A percentile compares a stretch with the other conserved stretches of the same genome.
Conservation (phyloP, 2,329 filamentous ascomycete species). For the Colletotrichum sp. region DNA sequence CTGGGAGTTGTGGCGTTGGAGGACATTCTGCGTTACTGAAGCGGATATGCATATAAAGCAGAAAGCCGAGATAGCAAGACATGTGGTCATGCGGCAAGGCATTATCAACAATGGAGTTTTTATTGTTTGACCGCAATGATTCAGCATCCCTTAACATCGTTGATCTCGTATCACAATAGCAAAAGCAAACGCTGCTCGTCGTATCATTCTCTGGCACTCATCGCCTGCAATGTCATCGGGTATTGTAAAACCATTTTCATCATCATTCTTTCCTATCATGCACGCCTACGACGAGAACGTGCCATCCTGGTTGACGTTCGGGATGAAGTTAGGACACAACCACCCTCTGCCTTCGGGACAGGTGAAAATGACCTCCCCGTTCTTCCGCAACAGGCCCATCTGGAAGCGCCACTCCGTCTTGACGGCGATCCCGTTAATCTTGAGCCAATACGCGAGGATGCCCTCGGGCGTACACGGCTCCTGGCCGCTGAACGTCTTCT, state of each 20-base stretch:
- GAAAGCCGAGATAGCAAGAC: neutral
- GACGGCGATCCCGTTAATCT: slow-evolving; percentile 23
- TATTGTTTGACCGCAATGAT: neutral
- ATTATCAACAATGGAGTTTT: neutral
- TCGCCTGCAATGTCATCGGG: neutral
- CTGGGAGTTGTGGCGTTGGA: slow-evolving; percentile 13
- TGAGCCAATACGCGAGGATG: slow-evolving; percentile 23
- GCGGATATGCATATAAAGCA: neutral
- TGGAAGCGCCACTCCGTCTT: slow-evolving; percentile 25
- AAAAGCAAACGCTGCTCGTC: neutral
- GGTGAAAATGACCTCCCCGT: slow-evolving; percentile 21
- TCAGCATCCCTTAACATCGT: neutral
- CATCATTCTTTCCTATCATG: neutral
- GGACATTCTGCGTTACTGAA: neutral
- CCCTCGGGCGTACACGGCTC: slow-evolving; percentile 23
- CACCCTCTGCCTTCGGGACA: slow-evolving; percentile 20
- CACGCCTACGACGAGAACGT: slow-evolving; percentile 1
- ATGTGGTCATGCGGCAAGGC: neutral
- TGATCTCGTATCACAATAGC: neutral
- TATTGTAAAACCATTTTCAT: neutral
- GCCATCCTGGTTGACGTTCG: slow-evolving; percentile 15
- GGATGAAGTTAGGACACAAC: slow-evolving; percentile 19
- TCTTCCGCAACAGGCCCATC: slow-evolving; percentile 21
- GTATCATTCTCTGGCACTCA: neutral
- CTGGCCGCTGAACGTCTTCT: slow-evolving; percentile 10